phyloP scores from a whole-genome alignment of 2,329 filamentous ascomycete species.

The Stemphylium lycopersici region DNA sequence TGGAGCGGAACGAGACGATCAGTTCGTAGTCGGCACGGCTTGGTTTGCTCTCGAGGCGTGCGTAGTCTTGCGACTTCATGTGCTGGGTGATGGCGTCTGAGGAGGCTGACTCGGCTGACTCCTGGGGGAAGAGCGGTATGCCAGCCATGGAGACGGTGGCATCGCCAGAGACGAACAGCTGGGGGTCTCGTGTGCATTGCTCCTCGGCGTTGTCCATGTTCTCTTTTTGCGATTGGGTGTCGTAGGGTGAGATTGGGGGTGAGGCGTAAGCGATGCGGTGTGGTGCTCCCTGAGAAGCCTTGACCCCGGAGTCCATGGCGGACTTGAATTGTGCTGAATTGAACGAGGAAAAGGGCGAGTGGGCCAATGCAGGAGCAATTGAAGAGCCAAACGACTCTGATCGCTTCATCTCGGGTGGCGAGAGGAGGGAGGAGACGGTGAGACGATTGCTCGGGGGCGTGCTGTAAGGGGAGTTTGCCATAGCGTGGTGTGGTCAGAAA shows the following conservation, averaged over 20 bases:
- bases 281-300: constrained; percentile 28
- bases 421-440: constrained; percentile 49
- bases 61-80: constrained; percentile 43
- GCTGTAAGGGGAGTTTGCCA: constrained; percentile 39
- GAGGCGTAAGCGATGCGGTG: constrained; percentile 45
- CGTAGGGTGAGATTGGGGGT: constrained; percentile 50
- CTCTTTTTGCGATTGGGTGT: constrained; percentile 45
- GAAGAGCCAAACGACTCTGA: constrained; percentile 48
- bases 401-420: constrained; percentile 50
- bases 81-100: constrained; percentile 41
- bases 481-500: constrained; percentile 27
- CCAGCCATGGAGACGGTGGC: constrained; percentile 37
- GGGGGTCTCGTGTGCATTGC: constrained; percentile 42
- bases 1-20: constrained; percentile 39
- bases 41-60: constrained; percentile 38
- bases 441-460: constrained; percentile 41
- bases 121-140: constrained; percentile 46
- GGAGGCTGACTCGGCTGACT: constrained; percentile 30
- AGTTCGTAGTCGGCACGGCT: constrained; percentile 48
- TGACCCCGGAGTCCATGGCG: constrained; percentile 24
- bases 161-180: constrained; percentile 42
- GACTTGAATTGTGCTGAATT: constrained; percentile 33
- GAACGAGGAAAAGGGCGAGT: constrained; percentile 37
- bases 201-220: constrained; percentile 40
- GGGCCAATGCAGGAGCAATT: constrained; percentile 27